Evolutionary conservation across 2,329 filamentous ascomycete genomes (phyloP).

Genomic region (Phoma sp.): DNA sequence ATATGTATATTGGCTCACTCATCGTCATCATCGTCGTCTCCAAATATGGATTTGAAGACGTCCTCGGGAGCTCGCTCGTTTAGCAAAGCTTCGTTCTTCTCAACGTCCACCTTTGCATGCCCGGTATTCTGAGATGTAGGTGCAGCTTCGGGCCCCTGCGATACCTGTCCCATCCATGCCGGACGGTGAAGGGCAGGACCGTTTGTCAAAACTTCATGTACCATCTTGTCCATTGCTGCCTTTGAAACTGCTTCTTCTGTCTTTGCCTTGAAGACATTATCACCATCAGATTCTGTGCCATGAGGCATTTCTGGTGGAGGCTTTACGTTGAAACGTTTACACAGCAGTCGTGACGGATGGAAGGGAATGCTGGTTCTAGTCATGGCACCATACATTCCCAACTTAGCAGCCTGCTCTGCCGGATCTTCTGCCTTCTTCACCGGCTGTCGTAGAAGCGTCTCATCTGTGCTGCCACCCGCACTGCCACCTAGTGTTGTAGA

Average conservation of each 20-base stretch:
- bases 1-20: background rate
- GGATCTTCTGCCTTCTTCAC: conserved; percentile 71
- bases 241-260: conserved; percentile 59
- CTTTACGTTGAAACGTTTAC: conserved; percentile 91
- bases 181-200: conserved; percentile 38
- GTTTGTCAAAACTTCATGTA: conserved; percentile 39
- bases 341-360: conserved; percentile 82
- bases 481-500: conserved; percentile 41
- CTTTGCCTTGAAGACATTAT: conserved; percentile 29
- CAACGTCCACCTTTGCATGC: conserved; percentile 65
- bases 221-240: conserved; percentile 54
- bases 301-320: conserved; percentile 71
- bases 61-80: conserved; percentile 76
- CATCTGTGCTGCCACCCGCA: conserved; percentile 30
- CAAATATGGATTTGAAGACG: conserved; percentile 92
- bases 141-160: conserved; percentile 5
- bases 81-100: conserved; percentile 80
- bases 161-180: conserved; percentile 32
- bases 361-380: conserved; percentile 76
- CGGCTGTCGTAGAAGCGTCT: conserved; percentile 53
- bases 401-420: conserved; percentile 81
- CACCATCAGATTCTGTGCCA: conserved; percentile 54
- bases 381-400: conserved; percentile 92
- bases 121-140: conserved; percentile 3
- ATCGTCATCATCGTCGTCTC: conserved; percentile 63